Base-by-base conservation (phyloP, 1,284 basidiomycete species). In the Schizophyllum amplum region DNA sequence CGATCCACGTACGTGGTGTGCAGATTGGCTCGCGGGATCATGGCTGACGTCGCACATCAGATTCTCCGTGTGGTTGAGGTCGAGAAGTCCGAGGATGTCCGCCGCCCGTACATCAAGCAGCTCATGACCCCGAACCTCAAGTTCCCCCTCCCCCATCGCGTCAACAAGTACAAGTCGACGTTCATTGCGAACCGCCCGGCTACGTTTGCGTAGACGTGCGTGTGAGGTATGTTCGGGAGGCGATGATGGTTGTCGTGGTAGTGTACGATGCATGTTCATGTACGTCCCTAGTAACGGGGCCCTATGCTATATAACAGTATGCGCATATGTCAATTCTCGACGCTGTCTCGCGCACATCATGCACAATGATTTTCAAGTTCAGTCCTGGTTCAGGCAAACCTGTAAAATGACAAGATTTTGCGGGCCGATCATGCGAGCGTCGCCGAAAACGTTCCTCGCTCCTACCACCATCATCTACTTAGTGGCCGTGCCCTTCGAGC, bases 131-230 rank as follows among this genome's bases (percentile, higher is more conserved):
- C 94, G 64, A 80, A 83, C 66, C 90, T 99, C 81, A 94, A 89
- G 77, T 99, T 99, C 94, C 96, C 97, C 64, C 88, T 99, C 57
- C 94, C 96, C 61, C 97, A 98, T 81, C 91, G 96, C 57, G 81
- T 92, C 61, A 61, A 73, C 60, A 90, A 90, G 76, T 68, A 76
- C 60, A 83, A 81, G 63, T 84, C 86, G 63, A 88, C 81, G 55
- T 92, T 92, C 69, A 81, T 84, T 56, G 89, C 89, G 25, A 72
- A 76, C 67, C 82, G 89, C 63, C 89, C 89, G 21, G 67, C 72
- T 59, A 92, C 89, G 52, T 91, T 91, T 9, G 33, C 33, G 33
- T 42, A 42, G 17, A 17, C 33, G 33, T 17, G 33, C 33, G 33
- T 42, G 13, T 42, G 33, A 42, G 33, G 33, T 42, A 42, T 42